Conservation (phyloP, 2,329 filamentous ascomycete species). For the Orbilia quercus region DNA sequence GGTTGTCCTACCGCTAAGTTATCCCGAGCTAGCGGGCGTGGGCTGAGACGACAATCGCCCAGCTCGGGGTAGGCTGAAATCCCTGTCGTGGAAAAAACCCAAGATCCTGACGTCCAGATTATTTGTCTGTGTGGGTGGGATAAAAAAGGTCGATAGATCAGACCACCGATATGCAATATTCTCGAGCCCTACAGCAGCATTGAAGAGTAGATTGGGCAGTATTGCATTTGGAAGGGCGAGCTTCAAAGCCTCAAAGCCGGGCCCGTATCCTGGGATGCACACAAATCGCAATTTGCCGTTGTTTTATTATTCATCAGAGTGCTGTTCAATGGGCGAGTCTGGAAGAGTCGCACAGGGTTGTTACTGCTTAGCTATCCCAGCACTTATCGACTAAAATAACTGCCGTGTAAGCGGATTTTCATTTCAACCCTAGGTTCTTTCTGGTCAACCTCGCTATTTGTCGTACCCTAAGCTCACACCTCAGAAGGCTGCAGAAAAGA, state of each 20-base stretch:
- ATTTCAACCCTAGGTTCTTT: too few relatives aligned
- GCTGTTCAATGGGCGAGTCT: background rate
- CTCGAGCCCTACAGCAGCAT: background rate
- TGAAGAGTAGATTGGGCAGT: background rate
- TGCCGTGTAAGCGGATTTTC: background rate
- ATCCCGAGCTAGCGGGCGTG: conserved; percentile 24
- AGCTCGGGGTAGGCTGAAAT: conserved; percentile 42
- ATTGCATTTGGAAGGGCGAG: conserved; percentile 40
- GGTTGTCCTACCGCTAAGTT: conserved; percentile 15
- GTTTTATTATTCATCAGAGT: background rate
- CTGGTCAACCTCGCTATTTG: too few relatives aligned
- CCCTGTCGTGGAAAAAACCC: conserved; percentile 30
- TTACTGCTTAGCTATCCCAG: conserved; percentile 40
- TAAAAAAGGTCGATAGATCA: conserved; percentile 44
- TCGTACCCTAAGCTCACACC: conserved; percentile 1
- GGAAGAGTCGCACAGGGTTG: conserved; percentile 17
- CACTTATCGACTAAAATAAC: conserved; percentile 6
- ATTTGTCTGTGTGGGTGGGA: conserved; percentile 12
- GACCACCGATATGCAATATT: conserved; percentile 33
- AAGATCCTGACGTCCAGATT: conserved; percentile 19
- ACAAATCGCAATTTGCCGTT: conserved; percentile 27
- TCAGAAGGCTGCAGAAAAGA: conserved; percentile 14
- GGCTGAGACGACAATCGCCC: conserved; percentile 35
- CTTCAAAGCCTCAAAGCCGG: conserved; percentile 20
- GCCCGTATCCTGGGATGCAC: conserved; percentile 17